Percentiles rank a stretch among this genome's conserved stretches.
phyloP scores from a whole-genome alignment of 805 yeast genomes.

The Wickerhamiella kazuoi region DNA sequence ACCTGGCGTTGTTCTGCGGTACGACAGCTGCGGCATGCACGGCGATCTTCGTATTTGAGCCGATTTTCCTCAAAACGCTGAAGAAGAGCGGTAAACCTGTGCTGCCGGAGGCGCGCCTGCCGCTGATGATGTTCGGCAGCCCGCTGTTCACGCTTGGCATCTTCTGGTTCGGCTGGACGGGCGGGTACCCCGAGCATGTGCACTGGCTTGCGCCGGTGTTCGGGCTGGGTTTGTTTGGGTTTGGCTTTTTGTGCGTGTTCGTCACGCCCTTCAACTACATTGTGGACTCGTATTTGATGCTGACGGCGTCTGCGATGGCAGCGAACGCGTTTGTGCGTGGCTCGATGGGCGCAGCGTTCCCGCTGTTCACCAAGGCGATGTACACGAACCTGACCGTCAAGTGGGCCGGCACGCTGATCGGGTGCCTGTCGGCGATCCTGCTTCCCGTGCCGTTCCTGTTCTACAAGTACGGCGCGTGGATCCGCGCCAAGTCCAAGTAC shows the following conservation, averaged over 20 bases:
- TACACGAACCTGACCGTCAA: slow-evolving; percentile 47
- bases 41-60: slow-evolving; percentile 45
- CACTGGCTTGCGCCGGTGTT: slow-evolving; percentile 70
- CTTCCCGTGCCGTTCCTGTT: slow-evolving; percentile 55
- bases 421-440: slow-evolving; percentile 38
- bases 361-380: slow-evolving; percentile 57
- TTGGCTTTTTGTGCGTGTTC: slow-evolving; percentile 52
- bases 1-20: slow-evolving; percentile 59
- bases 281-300: slow-evolving; percentile 48
- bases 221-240: slow-evolving; percentile 47
- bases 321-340: slow-evolving; percentile 57
- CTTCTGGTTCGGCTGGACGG: slow-evolving; percentile 81
- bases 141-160: slow-evolving; percentile 58
- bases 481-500: slow-evolving; percentile 41
- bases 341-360: slow-evolving; percentile 49
- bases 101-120: slow-evolving; percentile 63
- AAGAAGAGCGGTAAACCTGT: slow-evolving; percentile 36
- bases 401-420: slow-evolving; percentile 65
- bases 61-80: slow-evolving; percentile 30
- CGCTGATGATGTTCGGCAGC: slow-evolving; percentile 58
- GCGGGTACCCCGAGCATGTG: slow-evolving; percentile 42
- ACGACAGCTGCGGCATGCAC: slow-evolving; percentile 15
- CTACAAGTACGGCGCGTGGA: slow-evolving; percentile 35
- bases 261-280: slow-evolving; percentile 53
- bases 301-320: slow-evolving; percentile 68